Evolutionary conservation across 306 rosid species (phyloP).

Genomic region (Myrica gale): DNA sequence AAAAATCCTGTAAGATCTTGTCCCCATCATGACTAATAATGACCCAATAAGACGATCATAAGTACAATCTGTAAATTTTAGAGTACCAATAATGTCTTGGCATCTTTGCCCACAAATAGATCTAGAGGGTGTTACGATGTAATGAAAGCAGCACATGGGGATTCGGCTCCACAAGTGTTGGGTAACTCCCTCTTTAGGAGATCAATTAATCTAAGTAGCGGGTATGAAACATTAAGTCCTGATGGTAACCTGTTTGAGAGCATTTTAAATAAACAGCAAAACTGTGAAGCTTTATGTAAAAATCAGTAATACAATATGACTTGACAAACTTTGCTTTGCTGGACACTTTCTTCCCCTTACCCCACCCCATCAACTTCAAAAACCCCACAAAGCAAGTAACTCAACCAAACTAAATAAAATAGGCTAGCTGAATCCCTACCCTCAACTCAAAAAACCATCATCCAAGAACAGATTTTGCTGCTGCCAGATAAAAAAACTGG

Average conservation of each 20-base stretch:
- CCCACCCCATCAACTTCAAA: no score
- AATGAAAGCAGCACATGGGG: not conserved
- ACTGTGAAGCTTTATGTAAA: not conserved
- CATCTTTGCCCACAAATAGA: not conserved
- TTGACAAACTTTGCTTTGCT: no score
- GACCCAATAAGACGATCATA: not conserved
- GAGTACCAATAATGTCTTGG: not conserved
- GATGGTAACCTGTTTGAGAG: no score
- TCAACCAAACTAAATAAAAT: no score
- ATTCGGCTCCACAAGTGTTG: not conserved
- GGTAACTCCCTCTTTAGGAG: not conserved
- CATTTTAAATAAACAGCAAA: not conserved
- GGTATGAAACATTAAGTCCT: no score
- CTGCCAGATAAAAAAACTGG: not conserved
- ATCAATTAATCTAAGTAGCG: no score
- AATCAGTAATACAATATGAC: no score
- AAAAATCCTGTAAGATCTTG: not conserved
- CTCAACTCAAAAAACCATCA: not conserved
- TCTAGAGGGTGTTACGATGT: not conserved
- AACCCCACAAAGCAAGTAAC: no score
- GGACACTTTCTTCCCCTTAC: no score
- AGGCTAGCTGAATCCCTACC: not conserved
- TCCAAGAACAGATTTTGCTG: not conserved
- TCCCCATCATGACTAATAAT: not conserved
- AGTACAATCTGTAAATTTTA: not conserved